Evolutionary conservation across 371 early-diverging fungal species (phyloP).

Genomic region (Mucor sp.): DNA sequence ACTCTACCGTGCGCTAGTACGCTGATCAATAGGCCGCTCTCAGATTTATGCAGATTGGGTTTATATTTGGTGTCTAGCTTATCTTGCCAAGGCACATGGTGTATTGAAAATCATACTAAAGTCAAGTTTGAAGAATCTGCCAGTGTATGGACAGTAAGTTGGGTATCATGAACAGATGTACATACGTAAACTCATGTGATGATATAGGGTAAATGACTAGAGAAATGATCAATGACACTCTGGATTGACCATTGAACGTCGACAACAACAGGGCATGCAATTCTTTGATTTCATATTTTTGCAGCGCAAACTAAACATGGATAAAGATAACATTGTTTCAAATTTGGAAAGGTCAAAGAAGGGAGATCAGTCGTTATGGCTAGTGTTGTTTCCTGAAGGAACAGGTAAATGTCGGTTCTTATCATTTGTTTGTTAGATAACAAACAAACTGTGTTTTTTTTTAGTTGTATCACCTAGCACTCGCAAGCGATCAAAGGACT

Average conservation of each 20-base stretch:
- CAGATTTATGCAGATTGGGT: conserved; percentile 90
- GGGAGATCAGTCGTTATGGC: conserved; percentile 70
- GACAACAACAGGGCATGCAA: conserved; percentile 80
- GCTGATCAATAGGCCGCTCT: neutral
- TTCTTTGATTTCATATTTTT: conserved; percentile 87
- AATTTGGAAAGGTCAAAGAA: conserved; percentile 41
- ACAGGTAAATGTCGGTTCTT: conserved; percentile 46
- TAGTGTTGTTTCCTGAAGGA: conserved; percentile 92
- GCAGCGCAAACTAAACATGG: conserved; percentile 77
- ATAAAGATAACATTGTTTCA: conserved; percentile 55
- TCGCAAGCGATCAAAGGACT: conserved; percentile 48
- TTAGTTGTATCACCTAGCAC: conserved; percentile 29
- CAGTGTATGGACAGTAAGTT: conserved; percentile 80
- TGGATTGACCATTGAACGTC: neutral
- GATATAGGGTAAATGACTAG: neutral
- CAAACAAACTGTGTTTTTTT: neutral
- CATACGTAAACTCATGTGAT: neutral
- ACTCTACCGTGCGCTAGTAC: neutral
- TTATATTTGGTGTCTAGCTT: conserved; percentile 79
- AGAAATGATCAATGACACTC: neutral
- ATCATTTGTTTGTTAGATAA: conserved; percentile 30
- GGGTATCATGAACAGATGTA: neutral
- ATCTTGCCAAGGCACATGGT: conserved; percentile 71
- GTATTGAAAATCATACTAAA: conserved; percentile 85
- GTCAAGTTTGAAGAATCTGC: conserved; percentile 72